Evolutionary conservation across 441 rosid genomes (phyloP), one percentile per base, ranked within the genome.

Genomic region (Pelargonium australe): DNA sequence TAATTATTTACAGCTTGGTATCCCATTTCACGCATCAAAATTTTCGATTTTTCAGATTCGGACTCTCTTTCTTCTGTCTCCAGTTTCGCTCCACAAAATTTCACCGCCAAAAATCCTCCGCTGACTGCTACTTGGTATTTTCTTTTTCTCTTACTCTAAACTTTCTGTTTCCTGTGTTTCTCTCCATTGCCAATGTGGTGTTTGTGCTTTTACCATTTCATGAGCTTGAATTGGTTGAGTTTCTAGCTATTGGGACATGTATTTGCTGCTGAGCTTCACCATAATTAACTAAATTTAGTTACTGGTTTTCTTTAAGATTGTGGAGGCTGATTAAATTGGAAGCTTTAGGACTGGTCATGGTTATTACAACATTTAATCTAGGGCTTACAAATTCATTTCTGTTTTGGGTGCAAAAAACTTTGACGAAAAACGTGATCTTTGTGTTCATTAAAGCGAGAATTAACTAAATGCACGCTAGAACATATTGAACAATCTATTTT

Each of bases 101-200:
- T 55, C 61, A 55, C 25, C 61, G 61, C 23, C 61, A n/a, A 55
- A 55, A 16, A 16, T 55, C 20, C 61, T 55, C 61, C 61, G 20
- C 61, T 14, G 23, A 16, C 61, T 55, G 61, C 23, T 16, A 17
- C 8, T 55, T 55, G 61, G 61, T 55, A 55, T 20, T 57, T 5
- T 57, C 62, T 57, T 23, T 55, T 20, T 55, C 61, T 55, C 61
- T 55, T 16, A 16, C 16, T 45, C n/a, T 13, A 3, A 49, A 49
- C 3, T 5, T 49, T 13, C 17, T 13, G 57, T n/a, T 49, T 49
- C 10, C 23, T 14, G 1, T 16, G 23, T 55, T 16, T 55, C 61
- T 55, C 9, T 41, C 10, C 10, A 8, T 41, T 28, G 31, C 31
- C 31, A 1, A 41, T 41, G 0, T 41, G 0, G 45, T 8, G 45